Percentiles rank a stretch among this genome's conserved stretches.
Evolutionary conservation across 495 filamentous ascomycete genomes (phyloP).

Genomic region (Penicillium nucicola): DNA sequence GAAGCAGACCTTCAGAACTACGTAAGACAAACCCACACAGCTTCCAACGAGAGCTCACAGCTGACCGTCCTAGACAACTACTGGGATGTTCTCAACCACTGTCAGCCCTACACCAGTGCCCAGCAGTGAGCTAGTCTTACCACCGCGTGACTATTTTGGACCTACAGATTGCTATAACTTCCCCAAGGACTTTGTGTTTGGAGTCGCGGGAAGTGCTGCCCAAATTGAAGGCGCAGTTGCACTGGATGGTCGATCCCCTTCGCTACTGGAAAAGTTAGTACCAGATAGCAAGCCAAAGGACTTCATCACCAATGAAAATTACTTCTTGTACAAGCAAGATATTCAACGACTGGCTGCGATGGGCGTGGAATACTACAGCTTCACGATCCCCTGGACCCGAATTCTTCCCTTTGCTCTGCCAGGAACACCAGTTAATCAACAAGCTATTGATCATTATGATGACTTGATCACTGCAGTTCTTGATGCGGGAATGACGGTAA

Average conservation of each 20-base stretch:
- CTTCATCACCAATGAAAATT: constrained; percentile 45
- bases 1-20: constrained; percentile 26
- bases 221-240: constrained; percentile 48
- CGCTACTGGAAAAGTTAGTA: constrained; percentile 32
- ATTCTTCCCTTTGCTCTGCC: constrained; percentile 43
- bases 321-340: constrained; percentile 52
- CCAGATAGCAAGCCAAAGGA: constrained; percentile 20
- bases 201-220: constrained; percentile 47
- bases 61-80: constrained; percentile 14
- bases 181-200: constrained; percentile 49
- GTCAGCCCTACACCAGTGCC: constrained; percentile 33
- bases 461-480: constrained; percentile 43
- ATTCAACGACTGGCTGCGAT: constrained; percentile 45
- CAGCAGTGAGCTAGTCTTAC: constrained; percentile 32
- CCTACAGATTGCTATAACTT: constrained; percentile 29
- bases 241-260: constrained; percentile 42
- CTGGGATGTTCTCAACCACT: constrained; percentile 30
- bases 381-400: constrained; percentile 44
- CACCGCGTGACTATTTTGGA: constrained; percentile 28
- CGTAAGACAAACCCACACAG: background rate
- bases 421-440: constrained; percentile 41
- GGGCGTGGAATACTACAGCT: constrained; percentile 47
- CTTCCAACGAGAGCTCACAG: background rate
- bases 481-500: constrained; percentile 31
- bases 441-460: constrained; percentile 44